phyloP scores from a whole-genome alignment of 202 grass and related monocot genomes.

The Panicum virgatum region DNA sequence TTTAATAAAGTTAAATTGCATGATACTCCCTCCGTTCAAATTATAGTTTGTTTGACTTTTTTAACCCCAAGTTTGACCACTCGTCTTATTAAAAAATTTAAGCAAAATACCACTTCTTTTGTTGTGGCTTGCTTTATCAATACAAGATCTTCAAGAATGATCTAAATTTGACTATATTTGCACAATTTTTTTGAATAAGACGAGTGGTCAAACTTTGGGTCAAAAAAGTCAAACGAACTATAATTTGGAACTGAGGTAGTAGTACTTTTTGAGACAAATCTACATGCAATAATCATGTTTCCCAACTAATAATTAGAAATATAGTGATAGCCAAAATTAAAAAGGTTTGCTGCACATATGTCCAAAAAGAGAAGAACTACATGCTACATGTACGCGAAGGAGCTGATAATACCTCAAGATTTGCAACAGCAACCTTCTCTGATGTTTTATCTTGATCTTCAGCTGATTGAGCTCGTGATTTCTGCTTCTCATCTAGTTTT shows the following conservation, averaged over 20 bases:
- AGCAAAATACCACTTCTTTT: too few species aligned
- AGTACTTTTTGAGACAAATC: neutral
- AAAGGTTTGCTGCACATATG: neutral
- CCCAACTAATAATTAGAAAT: neutral
- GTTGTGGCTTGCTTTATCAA: too few species aligned
- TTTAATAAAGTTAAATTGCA: neutral
- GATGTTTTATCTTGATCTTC: slow-evolving; percentile 58
- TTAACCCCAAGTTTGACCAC: neutral
- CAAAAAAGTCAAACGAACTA: too few species aligned
- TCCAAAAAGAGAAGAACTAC: neutral
- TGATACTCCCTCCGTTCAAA: too few species aligned
- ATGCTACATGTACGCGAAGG: neutral
- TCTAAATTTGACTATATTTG: too few species aligned
- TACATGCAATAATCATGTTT: neutral
- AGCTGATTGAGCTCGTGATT: slow-evolving; percentile 40
- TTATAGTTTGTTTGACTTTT: too few species aligned
- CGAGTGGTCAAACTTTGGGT: too few species aligned
- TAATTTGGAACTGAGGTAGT: too few species aligned
- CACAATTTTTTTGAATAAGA: too few species aligned
- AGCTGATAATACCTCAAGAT: slow-evolving; percentile 61
- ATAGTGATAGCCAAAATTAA: neutral
- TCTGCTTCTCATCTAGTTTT: slow-evolving; percentile 62
- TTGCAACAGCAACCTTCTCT: slow-evolving; percentile 53
- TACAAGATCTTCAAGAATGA: too few species aligned
- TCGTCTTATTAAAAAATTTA: slow-evolving; percentile 23